phyloP scores from a whole-genome alignment of 257 asterid species.

The Leonotis leonurus region DNA sequence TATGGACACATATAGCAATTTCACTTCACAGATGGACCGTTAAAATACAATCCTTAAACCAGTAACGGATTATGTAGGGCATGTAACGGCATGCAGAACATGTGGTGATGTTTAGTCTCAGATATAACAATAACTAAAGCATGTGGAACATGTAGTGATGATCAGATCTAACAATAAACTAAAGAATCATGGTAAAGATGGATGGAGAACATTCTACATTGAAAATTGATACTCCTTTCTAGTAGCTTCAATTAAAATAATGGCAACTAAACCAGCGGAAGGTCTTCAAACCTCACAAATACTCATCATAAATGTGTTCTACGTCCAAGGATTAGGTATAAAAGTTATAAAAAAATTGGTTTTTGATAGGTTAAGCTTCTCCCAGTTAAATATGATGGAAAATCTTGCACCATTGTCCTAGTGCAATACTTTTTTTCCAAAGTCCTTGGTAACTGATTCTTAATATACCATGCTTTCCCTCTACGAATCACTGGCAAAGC shows the following conservation, averaged over 20 bases:
- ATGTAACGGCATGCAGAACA: background rate
- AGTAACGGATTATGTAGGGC: background rate
- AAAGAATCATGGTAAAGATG: background rate
- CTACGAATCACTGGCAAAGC: background rate
- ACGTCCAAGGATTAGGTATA: background rate
- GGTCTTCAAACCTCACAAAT: background rate
- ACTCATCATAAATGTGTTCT: background rate
- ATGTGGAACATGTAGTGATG: background rate
- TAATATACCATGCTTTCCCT: background rate
- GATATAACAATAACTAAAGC: background rate
- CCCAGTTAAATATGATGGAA: background rate
- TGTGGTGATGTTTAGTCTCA: background rate
- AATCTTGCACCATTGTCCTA: background rate
- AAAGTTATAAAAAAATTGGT: background rate
- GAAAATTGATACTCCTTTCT: background rate
- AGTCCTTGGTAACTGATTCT: background rate
- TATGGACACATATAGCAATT: constrained; percentile 9
- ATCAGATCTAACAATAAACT: background rate
- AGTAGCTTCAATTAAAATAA: background rate
- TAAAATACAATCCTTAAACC: background rate
- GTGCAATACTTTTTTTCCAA: background rate
- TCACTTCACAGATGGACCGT: constrained; percentile 1
- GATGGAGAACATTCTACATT: constrained; percentile 4
- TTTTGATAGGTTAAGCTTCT: background rate
- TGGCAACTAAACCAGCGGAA: background rate